phyloP scores from a whole-genome alignment of 371 early-diverging fungal genomes.

The Mortierella polycephala region DNA sequence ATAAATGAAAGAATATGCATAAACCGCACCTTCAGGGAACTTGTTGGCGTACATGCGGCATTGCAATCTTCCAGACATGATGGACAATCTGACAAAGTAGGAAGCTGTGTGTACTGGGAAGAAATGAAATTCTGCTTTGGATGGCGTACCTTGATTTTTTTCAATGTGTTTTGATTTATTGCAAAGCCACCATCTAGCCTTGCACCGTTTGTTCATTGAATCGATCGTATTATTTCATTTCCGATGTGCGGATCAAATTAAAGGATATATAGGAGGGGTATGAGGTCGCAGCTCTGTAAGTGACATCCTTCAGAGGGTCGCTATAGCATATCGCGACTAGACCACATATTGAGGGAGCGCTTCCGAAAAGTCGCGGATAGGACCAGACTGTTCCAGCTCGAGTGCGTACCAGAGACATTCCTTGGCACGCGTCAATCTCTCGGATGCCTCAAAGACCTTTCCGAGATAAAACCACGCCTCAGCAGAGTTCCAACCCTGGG shows the following conservation, averaged over 20 bases:
- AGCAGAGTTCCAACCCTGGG: conserved; percentile 71
- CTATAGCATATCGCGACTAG: neutral
- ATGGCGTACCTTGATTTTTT: neutral
- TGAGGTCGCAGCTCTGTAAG: no score
- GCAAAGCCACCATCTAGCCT: no score
- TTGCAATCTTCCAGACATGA: conserved; percentile 61
- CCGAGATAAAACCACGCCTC: conserved; percentile 73
- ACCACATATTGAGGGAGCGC: conserved; percentile 31
- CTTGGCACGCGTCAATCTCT: conserved; percentile 64
- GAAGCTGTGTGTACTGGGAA: neutral
- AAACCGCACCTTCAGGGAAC: conserved; percentile 82
- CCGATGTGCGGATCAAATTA: no score
- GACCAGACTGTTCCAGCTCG: conserved; percentile 75
- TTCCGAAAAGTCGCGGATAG: conserved; percentile 69
- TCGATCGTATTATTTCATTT: no score
- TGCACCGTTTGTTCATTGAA: no score
- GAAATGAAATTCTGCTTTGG: neutral
- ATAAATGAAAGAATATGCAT: conserved; percentile 1
- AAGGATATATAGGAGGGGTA: no score
- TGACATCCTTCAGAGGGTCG: no score
- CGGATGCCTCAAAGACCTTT: conserved; percentile 62
- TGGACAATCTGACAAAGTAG: conserved; percentile 1
- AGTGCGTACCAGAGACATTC: conserved; percentile 77
- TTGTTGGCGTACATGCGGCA: conserved; percentile 95
- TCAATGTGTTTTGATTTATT: no score